Percentiles rank a stretch among this genome's conserved stretches.
Evolutionary conservation across 257 asterid species (phyloP).

Genomic region (Solanum stenotomum): DNA sequence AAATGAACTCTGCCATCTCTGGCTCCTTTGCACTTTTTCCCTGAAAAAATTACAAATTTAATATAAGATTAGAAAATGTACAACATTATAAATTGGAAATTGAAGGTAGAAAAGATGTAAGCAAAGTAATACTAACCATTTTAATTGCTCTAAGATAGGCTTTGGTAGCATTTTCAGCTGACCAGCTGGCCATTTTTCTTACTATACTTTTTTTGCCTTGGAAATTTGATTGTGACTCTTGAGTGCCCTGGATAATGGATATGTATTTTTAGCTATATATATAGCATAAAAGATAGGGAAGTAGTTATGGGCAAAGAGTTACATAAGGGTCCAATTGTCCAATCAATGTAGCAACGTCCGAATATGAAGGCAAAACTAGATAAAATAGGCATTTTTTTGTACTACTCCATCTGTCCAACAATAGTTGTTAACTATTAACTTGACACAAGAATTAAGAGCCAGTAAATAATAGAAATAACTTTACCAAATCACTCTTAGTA

Average conservation of each 20-base stretch:
- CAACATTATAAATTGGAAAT: background rate
- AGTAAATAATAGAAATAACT: too few relatives aligned
- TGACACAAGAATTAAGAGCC: too few relatives aligned
- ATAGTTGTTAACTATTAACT: too few relatives aligned
- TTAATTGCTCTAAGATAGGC: conserved; percentile 58
- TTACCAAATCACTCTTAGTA: too few relatives aligned
- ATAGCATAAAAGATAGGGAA: background rate
- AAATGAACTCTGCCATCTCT: conserved; percentile 63
- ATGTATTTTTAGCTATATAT: background rate
- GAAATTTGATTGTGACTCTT: background rate
- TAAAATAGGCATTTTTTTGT: background rate
- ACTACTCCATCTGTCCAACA: background rate
- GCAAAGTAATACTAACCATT: conserved; percentile 35
- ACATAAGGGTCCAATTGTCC: background rate
- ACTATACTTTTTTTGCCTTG: background rate
- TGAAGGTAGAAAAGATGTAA: background rate
- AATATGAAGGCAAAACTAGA: background rate
- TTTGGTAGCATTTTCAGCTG: conserved; percentile 71
- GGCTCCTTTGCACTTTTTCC: conserved; percentile 56
- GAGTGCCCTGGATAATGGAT: background rate
- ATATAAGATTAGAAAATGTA: background rate
- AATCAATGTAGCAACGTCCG: background rate
- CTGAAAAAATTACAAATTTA: conserved; percentile 19
- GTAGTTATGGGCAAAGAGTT: background rate
- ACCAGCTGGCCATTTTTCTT: conserved; percentile 58